Percentiles rank a stretch among this genome's conserved stretches.
phyloP scores from a whole-genome alignment of 176 grass and related monocot species.

The Triticum dicoccoides region DNA sequence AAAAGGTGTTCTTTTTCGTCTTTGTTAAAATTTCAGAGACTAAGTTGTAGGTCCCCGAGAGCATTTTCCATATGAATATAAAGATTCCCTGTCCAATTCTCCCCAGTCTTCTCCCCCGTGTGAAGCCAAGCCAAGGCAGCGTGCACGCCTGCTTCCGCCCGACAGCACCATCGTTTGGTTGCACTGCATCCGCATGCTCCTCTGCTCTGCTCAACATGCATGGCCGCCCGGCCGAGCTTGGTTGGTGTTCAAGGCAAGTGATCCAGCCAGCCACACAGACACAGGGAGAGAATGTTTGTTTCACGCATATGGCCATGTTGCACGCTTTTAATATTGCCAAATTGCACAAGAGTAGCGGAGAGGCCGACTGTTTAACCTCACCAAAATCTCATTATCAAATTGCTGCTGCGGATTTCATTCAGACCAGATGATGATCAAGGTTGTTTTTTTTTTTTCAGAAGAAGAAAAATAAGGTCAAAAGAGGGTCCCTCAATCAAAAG shows the following conservation, averaged over 20 bases:
- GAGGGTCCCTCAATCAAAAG: too few species aligned
- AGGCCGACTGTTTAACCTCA: too few species aligned
- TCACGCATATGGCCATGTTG: background rate
- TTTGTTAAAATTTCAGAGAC: too few species aligned
- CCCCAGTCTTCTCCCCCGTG: background rate
- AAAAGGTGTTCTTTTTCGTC: too few species aligned
- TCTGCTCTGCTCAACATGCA: background rate
- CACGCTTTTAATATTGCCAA: background rate
- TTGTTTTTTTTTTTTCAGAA: too few species aligned
- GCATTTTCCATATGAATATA: background rate
- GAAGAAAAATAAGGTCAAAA: too few species aligned
- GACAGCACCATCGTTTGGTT: background rate
- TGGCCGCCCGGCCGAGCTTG: background rate
- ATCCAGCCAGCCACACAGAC: background rate
- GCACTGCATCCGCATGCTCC: background rate
- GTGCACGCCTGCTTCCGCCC: background rate
- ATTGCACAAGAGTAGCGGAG: background rate
- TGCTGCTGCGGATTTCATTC: too few species aligned
- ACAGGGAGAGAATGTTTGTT: too few species aligned
- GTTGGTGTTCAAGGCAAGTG: conserved; percentile 23
- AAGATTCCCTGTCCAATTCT: too few species aligned
- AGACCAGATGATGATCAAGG: too few species aligned
- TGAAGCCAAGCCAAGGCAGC: background rate
- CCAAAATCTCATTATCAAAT: too few species aligned
- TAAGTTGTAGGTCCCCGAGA: too few species aligned